Base-by-base conservation (phyloP, 371 early-diverging fungal species). In the Syncephalastrum sp. region DNA sequence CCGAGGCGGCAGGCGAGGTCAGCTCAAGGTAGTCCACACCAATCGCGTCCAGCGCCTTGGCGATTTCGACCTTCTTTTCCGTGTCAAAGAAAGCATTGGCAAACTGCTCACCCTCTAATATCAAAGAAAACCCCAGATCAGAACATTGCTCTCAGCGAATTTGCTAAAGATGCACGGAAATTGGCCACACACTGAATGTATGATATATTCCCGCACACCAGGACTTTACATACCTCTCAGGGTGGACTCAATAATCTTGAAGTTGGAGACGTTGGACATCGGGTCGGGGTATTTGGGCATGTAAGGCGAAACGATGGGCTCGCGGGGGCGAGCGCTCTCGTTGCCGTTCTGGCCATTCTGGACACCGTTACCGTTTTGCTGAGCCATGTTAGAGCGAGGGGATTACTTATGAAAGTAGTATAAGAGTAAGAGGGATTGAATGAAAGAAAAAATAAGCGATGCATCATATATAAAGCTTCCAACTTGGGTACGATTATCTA, bases 1-100 rank as follows among this genome's bases (percentile, higher is more conserved):
- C 91, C 53, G 94, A 93, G 3, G 97, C 97, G 27, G 94, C 95
- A 7, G 97, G 97, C 5, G 93, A 92, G 17, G 95, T 95, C 61
- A 96, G 68, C 69, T 95, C 95, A 50, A 95, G 91, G 77, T 96
- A 96, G 67, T 96, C 97, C 47, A 96, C 97, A 48, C 97, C 97
- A 69, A 95, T 91, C 16, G 85, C 91, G 64, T 96, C 97, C 29
- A 96, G 82, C 12, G 94, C 93, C 83, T 91, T 92, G 69, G 97
- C 97, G 50, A 96, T 94, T 69, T 91, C 29, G 59, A 96, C 88
- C 84, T 96, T 96, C 83, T 92, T 95, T 57, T 85, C 93, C 24
- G 90, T 91, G 66, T 90, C 89, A 61, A 96, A 96, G 82, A 95
- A 94, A 44, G 97, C 97, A 69, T 94, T 94, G 63, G 94, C 94